Base-by-base conservation (phyloP, 2,329 filamentous ascomycete genomes). In the Pseudogymnoascus destructans region DNA sequence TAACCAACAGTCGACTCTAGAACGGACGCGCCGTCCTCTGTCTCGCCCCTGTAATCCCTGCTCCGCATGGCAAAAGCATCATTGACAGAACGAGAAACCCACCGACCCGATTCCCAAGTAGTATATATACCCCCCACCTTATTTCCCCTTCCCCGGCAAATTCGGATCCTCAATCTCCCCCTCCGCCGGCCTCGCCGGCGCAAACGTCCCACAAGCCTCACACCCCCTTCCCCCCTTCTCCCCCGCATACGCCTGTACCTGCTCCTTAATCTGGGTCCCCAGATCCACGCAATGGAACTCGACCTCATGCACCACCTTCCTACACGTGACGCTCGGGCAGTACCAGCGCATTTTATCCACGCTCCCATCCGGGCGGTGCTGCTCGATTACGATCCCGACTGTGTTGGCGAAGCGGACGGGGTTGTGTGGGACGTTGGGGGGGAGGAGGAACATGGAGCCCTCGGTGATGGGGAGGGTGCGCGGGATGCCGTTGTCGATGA, bases 381-480 rank as follows among this genome's bases (percentile, higher is more conserved):
- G 89, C 77, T 97, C 92, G 60, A 97, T 77, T 32, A 97, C 92
- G 55, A 97, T 78, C 30, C 92, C 92, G n/a, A 97, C 89, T 0
- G 92, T 96, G 73, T 95, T 77, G 67, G 86, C 87, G 73, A 96
- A 97, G 60, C 92, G 83, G 32, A 97, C 89, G 0, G 93, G 92
- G 72, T 95, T 96, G 74, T 97, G 92, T 23, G 92, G 92, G n/a
- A 87, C 93, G 72, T 95, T 91, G n/a, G 85, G 80, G 0, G 92
- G 92, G 1, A 98, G 80, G 3, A 97, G 77, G 72, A 95, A 97
- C 80, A 97, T 87, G 65, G 93, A 90, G 63, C 92, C 92, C 74
- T 97, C 89, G 67, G 85, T 80, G 74, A 97, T 95, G 68, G 90
- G 78, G 63, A 97, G 82, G 73, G 97, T 92, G 64, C 83, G 80